Evolutionary conservation across 805 yeast species (phyloP).

Genomic region (Wickerhamiella allomyrinae): DNA sequence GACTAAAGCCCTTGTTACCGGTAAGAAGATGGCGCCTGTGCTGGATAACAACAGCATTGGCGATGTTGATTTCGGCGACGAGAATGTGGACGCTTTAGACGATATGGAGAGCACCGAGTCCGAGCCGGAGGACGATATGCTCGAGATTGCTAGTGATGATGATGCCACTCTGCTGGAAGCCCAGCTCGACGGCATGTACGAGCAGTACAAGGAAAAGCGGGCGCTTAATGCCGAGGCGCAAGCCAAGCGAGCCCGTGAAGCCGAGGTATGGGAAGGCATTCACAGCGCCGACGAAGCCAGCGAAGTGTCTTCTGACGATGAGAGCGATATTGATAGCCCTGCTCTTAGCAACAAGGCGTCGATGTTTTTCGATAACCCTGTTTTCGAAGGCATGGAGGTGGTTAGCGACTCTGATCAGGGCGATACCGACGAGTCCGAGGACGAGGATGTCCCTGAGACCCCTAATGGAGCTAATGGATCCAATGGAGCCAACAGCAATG

Average conservation of each 20-base stretch:
- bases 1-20: constrained; percentile 55
- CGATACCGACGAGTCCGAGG: constrained; percentile 16
- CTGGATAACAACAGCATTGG: background rate
- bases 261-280: constrained; percentile 24
- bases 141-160: constrained; percentile 21
- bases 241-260: constrained; percentile 39
- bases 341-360: constrained; percentile 25
- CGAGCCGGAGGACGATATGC: constrained; percentile 20
- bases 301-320: constrained; percentile 15
- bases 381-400: constrained; percentile 21
- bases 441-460: constrained; percentile 7
- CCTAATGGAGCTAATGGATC: constrained; percentile 4
- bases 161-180: constrained; percentile 49
- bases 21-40: constrained; percentile 38
- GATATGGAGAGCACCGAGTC: constrained; percentile 26
- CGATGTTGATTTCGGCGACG: constrained; percentile 18
- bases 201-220: constrained; percentile 38
- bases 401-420: constrained; percentile 18
- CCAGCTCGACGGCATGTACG: constrained; percentile 73
- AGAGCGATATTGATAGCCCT: constrained; percentile 13
- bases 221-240: constrained; percentile 35
- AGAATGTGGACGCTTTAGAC: constrained; percentile 23
- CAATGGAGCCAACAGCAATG: constrained; percentile 1
- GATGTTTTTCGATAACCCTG: constrained; percentile 27
- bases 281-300: constrained; percentile 22